phyloP scores from a whole-genome alignment of 2,329 filamentous ascomycete genomes.

The Beauveria rudraprayagi region DNA sequence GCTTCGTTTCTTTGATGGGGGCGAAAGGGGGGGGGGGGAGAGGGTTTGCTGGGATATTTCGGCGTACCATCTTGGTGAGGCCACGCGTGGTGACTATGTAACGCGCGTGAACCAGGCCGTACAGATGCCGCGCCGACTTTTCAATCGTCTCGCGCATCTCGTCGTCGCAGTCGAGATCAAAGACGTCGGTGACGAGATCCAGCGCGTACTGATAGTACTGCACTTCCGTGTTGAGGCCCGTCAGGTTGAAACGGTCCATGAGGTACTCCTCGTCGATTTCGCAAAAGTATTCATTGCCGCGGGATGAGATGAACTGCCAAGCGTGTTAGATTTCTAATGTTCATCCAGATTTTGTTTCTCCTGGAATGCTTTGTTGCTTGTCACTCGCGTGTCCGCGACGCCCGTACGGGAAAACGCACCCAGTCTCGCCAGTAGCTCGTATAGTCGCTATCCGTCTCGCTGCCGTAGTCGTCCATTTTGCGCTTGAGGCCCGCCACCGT shows the following conservation, averaged over 20 bases:
- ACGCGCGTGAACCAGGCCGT: constrained; percentile 89
- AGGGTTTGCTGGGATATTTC: not conserved
- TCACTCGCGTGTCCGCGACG: not conserved
- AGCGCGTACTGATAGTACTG: constrained; percentile 99
- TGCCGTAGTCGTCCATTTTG: constrained; percentile 91
- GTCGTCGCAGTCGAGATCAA: constrained; percentile 97
- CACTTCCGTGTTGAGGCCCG: constrained; percentile 92
- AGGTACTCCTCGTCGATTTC: constrained; percentile 99
- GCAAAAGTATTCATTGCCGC: constrained; percentile 98
- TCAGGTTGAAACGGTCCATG: constrained; percentile 96
- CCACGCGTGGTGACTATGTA: constrained; percentile 96
- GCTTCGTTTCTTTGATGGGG: too few species aligned
- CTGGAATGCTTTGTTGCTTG: too few species aligned
- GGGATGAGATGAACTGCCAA: constrained; percentile 85
- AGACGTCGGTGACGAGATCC: constrained; percentile 94
- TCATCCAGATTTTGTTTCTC: not conserved
- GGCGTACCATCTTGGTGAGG: constrained; percentile 86
- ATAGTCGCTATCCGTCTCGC: constrained; percentile 97
- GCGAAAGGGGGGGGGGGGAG: constrained; percentile 5
- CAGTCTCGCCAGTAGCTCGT: constrained; percentile 99
- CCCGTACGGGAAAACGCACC: constrained; percentile 50
- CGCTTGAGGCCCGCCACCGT: constrained; percentile 5
- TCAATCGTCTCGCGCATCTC: constrained; percentile 98
- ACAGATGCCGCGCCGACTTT: constrained; percentile 90
- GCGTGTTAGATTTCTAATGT: not conserved